phyloP scores from a whole-genome alignment of 805 yeast species.

The Ogataea minuta region DNA sequence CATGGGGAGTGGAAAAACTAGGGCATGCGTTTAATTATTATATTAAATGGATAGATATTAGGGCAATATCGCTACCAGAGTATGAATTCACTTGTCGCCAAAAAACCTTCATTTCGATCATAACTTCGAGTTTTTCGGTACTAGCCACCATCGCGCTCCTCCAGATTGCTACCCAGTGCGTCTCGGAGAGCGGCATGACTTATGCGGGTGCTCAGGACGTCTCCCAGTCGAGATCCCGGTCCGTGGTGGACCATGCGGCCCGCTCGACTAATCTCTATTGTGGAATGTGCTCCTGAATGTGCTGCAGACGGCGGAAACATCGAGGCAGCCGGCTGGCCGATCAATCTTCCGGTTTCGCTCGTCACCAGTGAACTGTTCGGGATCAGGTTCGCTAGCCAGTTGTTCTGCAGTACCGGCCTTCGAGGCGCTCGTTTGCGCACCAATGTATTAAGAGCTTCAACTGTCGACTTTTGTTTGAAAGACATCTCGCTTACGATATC shows the following conservation, averaged over 20 bases:
- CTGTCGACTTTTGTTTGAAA: conserved; percentile 1
- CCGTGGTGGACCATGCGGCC: conserved; percentile 45
- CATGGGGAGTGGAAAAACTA: conserved; percentile 8
- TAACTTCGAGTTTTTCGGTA: too few relatives aligned
- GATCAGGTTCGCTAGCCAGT: conserved; percentile 31
- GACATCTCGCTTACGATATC: conserved; percentile 5
- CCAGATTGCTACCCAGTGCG: conserved; percentile 37
- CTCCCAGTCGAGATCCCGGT: conserved; percentile 36
- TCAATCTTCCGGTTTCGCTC: conserved; percentile 33
- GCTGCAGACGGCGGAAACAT: conserved; percentile 9
- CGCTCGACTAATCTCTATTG: conserved; percentile 41
- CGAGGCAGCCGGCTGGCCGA: conserved; percentile 26
- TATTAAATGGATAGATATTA: neutral
- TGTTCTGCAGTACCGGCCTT: neutral
- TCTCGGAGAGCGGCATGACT: conserved; percentile 49
- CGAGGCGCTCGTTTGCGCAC: conserved; percentile 1
- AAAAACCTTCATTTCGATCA: too few relatives aligned
- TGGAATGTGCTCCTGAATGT: conserved; percentile 40
- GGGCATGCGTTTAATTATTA: neutral
- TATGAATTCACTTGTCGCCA: too few relatives aligned
- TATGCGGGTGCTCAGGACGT: conserved; percentile 37
- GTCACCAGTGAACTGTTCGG: conserved; percentile 32
- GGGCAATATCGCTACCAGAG: too few relatives aligned
- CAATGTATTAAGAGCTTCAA: conserved; percentile 1
- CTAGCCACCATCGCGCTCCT: neutral